Base-by-base conservation (phyloP, 2,329 filamentous ascomycete species). In the Macrophomina phaseolina region DNA sequence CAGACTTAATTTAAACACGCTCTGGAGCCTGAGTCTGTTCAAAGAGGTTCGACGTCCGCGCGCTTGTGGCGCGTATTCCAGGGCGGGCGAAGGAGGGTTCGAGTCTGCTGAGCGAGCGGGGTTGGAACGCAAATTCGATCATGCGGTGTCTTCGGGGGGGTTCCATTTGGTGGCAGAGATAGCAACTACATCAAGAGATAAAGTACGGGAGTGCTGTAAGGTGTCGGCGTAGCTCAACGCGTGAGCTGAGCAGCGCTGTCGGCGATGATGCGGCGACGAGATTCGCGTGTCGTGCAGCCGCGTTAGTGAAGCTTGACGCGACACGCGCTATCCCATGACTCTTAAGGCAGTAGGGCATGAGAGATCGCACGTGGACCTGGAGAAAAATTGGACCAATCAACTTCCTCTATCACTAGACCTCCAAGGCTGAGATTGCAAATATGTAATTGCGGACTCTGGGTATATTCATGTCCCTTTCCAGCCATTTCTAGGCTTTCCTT, bases 391-490 rank as follows among this genome's bases (percentile, higher is more conserved):
- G 23, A 1, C 7, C 30, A 32, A 7, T 32, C 18, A 1, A 11
- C 9, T 56, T n/a, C 18, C 32, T 18, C 12, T 30, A 55, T 23
- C 23, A 23, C 23, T 11, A 36, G 18, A 30, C 18, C 36, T 18
- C 11, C 9, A 11, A 6, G 5, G 11, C 23, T 11, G 30, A 56
- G 5, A 5, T 30, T 30, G 40, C 14, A 36, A 11, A 60, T n/a
- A 45, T 61, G 30, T 18, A 28, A 48, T 36, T 48, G 9, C 40
- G 34, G 56, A 61, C 46, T 46, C 30, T 60, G 62, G 62, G 62
- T 65, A 65, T 65, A 65, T 65, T 40, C 28, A 56, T 32, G 52
- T 51, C 16, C 30, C 48, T 46, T 56, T 65, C 55, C 56, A 18
- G 40, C 56, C 56, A 7, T 34, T 48, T 14, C 16, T 58, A 28